Percentiles rank a stretch among this genome's conserved stretches.
These are phyloP conservation scores for Monilinia vaccinii-corymbosi DNA, from an alignment of 2,329 filamentous ascomycete species.

Conservation along the genomic window DNA sequence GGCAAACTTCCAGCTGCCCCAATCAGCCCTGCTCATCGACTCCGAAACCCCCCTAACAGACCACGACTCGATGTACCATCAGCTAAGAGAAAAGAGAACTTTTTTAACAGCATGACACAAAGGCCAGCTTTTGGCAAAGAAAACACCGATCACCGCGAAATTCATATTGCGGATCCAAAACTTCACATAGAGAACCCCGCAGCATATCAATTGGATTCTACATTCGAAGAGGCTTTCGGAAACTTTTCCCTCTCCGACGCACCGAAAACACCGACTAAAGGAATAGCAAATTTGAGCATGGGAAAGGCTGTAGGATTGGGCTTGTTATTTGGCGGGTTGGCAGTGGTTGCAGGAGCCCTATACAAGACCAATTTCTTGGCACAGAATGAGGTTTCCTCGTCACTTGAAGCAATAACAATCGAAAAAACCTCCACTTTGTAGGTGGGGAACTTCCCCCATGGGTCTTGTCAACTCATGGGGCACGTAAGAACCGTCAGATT, in stretches of 20 bases:
- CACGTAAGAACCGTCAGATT: neutral
- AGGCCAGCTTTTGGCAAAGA: neutral
- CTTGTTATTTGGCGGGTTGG: neutral
- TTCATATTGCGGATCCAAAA: constrained; percentile 42
- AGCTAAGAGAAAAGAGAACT: constrained; percentile 38
- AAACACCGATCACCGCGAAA: constrained; percentile 7
- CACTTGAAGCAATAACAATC: neutral
- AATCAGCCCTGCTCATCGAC: constrained; percentile 51
- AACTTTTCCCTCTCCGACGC: neutral
- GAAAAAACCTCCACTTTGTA: constrained; percentile 5
- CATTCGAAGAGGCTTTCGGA: neutral
- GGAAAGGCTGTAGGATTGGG: neutral
- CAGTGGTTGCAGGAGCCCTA: neutral
- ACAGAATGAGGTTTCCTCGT: neutral
- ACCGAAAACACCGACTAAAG: neutral
- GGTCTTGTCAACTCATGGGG: neutral
- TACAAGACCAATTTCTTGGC: neutral
- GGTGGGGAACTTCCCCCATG: neutral
- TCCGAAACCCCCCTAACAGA: constrained; percentile 52
- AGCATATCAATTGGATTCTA: neutral
- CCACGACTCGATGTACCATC: constrained; percentile 42
- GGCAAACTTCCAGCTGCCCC: constrained; percentile 63
- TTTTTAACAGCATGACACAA: constrained; percentile 34
- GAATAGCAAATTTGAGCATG: neutral
- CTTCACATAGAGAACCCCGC: neutral